These are phyloP conservation scores for Immersiporthe knoxdaviesiana DNA, from an alignment of 2,329 filamentous ascomycete species.

Conservation along the genomic window DNA sequence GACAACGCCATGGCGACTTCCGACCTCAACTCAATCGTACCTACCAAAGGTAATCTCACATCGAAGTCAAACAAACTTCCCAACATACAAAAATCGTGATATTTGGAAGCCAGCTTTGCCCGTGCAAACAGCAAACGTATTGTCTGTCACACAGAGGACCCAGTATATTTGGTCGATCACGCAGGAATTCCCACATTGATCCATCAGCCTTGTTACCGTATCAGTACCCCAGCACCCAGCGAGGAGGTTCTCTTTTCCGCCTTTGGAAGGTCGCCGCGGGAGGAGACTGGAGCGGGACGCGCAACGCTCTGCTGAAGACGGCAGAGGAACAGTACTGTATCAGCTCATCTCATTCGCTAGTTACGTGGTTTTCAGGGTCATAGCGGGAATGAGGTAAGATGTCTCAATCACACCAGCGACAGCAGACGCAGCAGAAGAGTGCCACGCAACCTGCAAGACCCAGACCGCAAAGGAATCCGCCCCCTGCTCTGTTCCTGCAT, in stretches of 20 bases:
- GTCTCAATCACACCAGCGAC: constrained; percentile 46
- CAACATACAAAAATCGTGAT: background rate
- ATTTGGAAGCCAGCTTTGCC: background rate
- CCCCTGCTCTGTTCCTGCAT: constrained; percentile 79
- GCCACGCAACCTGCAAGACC: constrained; percentile 34
- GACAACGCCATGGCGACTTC: background rate
- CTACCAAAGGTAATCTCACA: background rate
- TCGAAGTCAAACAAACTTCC: background rate
- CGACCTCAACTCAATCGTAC: no score
- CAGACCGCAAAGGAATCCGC: constrained; percentile 52
- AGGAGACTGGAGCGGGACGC: constrained; percentile 14
- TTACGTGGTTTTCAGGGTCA: background rate
- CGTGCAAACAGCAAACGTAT: background rate
- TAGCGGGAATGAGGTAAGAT: constrained; percentile 36
- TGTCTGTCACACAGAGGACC: background rate
- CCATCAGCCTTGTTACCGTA: background rate
- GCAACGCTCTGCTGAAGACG: constrained; percentile 11
- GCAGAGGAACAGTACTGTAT: background rate
- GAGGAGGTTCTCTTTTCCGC: constrained; percentile 15
- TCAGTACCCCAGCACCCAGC: background rate
- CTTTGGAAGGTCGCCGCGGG: constrained; percentile 22
- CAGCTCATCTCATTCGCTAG: background rate
- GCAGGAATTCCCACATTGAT: background rate
- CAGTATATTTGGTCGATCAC: background rate
- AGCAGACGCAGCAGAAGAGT: constrained; percentile 48